Base-by-base conservation (phyloP, 2,329 filamentous ascomycete species). In the Nemania serpens region DNA sequence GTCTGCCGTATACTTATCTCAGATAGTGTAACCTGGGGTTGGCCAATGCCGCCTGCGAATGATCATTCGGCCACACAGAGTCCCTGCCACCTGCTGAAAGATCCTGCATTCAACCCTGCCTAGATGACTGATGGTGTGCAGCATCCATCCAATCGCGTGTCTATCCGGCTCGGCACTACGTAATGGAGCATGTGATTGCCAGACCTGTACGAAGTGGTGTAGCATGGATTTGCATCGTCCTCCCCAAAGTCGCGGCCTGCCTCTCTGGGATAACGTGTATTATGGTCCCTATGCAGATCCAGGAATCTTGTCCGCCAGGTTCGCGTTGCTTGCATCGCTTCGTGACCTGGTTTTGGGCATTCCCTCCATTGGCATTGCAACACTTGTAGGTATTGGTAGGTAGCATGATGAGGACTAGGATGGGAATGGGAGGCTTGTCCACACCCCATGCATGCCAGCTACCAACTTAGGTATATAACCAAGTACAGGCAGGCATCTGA, bases 151-250 rank as follows among this genome's bases (percentile, higher is more conserved):
- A 64, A 59, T 62, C 52, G 55, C 22, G 17, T 17, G 15, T 17
- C 15, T 36, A 20, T 29, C 47, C 39, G 54, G 20, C 42, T 29
- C 39, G 25, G 20, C 41, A 18, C 58, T 54, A 61, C 61, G 58
- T 61, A 63, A 58, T 61, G 10, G 22, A 20, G 42, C 57, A 54
- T 52, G 60, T 62, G 60, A 62, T 48, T 34, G 13, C 13, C 25
- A 2, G 6, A 42, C 6, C 5, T n/a, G n/a, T n/a, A n/a, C n/a
- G n/a, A n/a, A 12, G 10, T 42, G 39, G 39, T 42, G 25, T n/a
- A n/a, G 15, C 2, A 48, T 13, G 25, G 45, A 15, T 43, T 52
- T 52, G 56, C 49, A 58, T 59, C 53, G 47, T 53, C 34, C 33
- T 54, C 42, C 29, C 39, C 37, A 49, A 54, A 63, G 57, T 49